Evolutionary conservation across 139 green algal species (phyloP).

Genomic region (Parachlorella kessleri): DNA sequence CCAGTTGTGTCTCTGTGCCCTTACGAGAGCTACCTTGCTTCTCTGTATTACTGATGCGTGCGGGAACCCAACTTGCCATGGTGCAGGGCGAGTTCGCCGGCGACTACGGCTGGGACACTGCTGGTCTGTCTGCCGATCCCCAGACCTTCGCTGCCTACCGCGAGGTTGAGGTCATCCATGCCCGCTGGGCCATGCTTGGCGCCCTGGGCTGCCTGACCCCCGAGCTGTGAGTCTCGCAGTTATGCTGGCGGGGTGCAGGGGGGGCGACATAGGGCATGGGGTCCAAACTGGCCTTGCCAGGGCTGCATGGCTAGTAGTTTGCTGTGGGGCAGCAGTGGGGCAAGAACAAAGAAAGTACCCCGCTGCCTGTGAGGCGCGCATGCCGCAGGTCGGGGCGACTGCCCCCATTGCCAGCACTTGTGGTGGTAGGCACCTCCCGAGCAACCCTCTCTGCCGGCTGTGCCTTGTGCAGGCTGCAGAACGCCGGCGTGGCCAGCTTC

Average conservation of each 20-base stretch:
- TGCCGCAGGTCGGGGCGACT: not conserved
- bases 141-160: constrained; percentile 78
- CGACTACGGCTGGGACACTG: constrained; percentile 95
- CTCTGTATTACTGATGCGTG: too few species aligned
- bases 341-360: too few species aligned
- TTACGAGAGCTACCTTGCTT: too few species aligned
- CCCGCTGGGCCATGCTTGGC: constrained; percentile 88
- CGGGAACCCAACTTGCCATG: not conserved
- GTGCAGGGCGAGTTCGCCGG: constrained; percentile 46
- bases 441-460: not conserved
- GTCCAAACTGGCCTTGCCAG: too few species aligned
- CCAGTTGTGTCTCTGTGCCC: too few species aligned
- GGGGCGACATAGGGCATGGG: too few species aligned
- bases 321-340: too few species aligned
- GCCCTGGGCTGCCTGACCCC: constrained; percentile 66
- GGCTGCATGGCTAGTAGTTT: too few species aligned
- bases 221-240: constrained; percentile 26
- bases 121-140: constrained; percentile 90
- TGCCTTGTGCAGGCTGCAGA: constrained; percentile 24
- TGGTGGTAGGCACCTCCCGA: not conserved
- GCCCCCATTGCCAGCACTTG: not conserved
- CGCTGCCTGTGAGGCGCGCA: too few species aligned
- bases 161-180: constrained; percentile 87
- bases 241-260: too few species aligned
- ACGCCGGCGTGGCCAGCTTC: constrained; percentile 41